Percentiles rank a stretch among this genome's conserved stretches.
Evolutionary conservation across 345 rosid species (phyloP).

Genomic region (Acer campestre): DNA sequence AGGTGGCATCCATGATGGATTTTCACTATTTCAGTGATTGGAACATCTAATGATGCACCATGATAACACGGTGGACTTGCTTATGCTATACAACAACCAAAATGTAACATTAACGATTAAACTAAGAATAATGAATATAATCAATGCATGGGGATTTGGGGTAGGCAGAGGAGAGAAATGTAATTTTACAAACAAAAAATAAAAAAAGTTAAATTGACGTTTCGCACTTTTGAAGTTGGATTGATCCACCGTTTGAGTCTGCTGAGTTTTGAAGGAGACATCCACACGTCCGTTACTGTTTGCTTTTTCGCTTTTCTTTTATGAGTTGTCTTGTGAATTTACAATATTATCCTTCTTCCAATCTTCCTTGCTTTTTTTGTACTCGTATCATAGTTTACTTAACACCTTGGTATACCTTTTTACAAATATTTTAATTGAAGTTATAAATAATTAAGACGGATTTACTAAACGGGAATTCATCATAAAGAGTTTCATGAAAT

Average conservation of each 20-base stretch:
- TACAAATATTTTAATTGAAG: too few relatives aligned
- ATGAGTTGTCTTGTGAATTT: not conserved
- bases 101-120: not conserved
- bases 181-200: not conserved
- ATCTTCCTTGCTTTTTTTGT: not conserved
- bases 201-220: not conserved
- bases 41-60: conserved; percentile 14
- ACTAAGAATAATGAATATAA: not conserved
- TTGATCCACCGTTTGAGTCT: conserved; percentile 11
- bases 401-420: too few relatives aligned
- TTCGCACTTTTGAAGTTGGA: not conserved
- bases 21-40: not conserved
- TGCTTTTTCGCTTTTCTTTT: conserved; percentile 13
- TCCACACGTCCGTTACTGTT: conserved; percentile 4
- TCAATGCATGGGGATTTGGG: not conserved
- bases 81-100: conserved; percentile 1
- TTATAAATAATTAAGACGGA: too few relatives aligned
- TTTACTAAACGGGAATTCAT: too few relatives aligned
- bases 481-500: too few relatives aligned
- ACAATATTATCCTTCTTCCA: conserved; percentile 10
- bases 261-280: conserved; percentile 3
- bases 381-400: too few relatives aligned
- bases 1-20: not conserved
- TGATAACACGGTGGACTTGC: not conserved
- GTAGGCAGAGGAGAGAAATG: not conserved